These are phyloP conservation scores for Datisca glomerata DNA, from an alignment of 306 rosid genomes.

Conservation along the genomic window DNA sequence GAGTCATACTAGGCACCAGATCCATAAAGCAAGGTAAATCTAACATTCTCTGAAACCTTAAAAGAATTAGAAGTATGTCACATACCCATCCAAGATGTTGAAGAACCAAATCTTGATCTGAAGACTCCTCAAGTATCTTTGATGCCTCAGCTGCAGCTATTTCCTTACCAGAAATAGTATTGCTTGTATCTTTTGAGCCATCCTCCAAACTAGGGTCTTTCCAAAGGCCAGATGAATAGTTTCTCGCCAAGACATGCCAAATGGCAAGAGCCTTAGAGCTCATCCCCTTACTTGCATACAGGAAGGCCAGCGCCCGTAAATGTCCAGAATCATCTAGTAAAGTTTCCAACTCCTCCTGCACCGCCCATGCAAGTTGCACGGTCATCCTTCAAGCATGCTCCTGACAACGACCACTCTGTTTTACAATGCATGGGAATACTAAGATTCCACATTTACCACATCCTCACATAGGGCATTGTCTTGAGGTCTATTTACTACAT, in stretches of 20 bases:
- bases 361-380: slow-evolving; percentile 36
- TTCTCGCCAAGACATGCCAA: slow-evolving; percentile 89
- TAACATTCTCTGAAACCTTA: slow-evolving; percentile 2
- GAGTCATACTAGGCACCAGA: slow-evolving; percentile 5
- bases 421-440: slow-evolving; percentile 40
- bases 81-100: slow-evolving; percentile 97
- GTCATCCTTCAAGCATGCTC: slow-evolving; percentile 40
- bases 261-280: slow-evolving; percentile 81
- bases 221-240: slow-evolving; percentile 66
- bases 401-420: slow-evolving; percentile 30
- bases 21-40: not conserved
- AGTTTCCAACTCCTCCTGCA: slow-evolving; percentile 96
- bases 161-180: slow-evolving; percentile 46
- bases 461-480: slow-evolving; percentile 24
- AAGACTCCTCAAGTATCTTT: slow-evolving; percentile 83
- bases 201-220: slow-evolving; percentile 46
- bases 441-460: slow-evolving; percentile 24
- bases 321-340: slow-evolving; percentile 83
- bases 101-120: slow-evolving; percentile 74
- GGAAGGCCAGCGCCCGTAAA: slow-evolving; percentile 89
- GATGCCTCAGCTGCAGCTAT: slow-evolving; percentile 88
- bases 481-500: slow-evolving; percentile 16
- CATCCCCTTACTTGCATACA: slow-evolving; percentile 85
- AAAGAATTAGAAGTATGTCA: slow-evolving; percentile 1
- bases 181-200: slow-evolving; percentile 16